Conservation (phyloP, 106 monocot genomes). For the Posidonia australis region DNA sequence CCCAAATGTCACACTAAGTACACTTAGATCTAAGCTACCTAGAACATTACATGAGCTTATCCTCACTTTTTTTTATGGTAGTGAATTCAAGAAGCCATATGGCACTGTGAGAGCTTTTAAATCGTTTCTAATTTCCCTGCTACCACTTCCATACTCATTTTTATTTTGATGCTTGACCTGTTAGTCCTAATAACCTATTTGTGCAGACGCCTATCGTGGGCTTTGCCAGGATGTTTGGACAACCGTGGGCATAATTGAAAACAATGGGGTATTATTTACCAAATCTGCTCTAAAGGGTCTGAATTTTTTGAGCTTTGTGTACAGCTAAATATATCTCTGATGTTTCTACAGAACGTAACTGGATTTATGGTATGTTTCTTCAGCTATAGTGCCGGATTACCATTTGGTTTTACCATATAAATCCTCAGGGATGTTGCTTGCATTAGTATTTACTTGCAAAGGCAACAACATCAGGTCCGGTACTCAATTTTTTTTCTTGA, state of each 20-base stretch:
- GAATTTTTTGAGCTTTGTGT: constrained; percentile 95
- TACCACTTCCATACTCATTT: background rate
- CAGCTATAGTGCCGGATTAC: no score
- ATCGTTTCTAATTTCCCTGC: constrained; percentile 2
- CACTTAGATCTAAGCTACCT: no score
- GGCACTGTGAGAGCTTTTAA: constrained; percentile 64
- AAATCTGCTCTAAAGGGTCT: constrained; percentile 96
- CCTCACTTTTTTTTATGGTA: no score
- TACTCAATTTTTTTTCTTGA: no score
- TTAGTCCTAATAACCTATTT: constrained; percentile 10
- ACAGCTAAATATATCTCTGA: constrained; percentile 92
- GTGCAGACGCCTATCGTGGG: constrained; percentile 89
- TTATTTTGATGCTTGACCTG: background rate
- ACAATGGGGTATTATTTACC: constrained; percentile 92
- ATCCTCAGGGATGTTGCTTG: no score
- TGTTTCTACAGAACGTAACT: constrained; percentile 97
- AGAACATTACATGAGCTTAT: no score
- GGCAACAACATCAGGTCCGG: no score
- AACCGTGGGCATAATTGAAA: constrained; percentile 95
- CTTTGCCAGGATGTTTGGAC: constrained; percentile 94
- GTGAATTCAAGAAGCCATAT: constrained; percentile 94
- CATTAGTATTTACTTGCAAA: no score
- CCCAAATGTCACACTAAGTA: no score
- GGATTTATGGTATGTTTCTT: constrained; percentile 89
- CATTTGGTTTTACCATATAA: no score